Conservation (phyloP, 108 stramenopile species). For the Cyclotella sp. region DNA sequence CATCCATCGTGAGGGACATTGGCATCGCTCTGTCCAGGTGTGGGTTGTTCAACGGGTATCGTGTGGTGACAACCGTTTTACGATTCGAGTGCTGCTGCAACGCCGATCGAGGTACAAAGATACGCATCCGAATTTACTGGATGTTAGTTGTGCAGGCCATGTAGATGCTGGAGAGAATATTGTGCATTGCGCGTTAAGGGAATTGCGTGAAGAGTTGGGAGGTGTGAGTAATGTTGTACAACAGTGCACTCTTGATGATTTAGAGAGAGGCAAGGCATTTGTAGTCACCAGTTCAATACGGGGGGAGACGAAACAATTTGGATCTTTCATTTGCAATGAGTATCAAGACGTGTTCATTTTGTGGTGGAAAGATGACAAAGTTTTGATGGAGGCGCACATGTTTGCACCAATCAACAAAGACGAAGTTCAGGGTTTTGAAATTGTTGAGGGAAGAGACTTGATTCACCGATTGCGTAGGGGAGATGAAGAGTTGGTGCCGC, state of each 20-base stretch:
- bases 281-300: slow-evolving; percentile 42
- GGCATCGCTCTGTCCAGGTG: slow-evolving; percentile 52
- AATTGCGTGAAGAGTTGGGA: slow-evolving; percentile 52
- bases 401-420: slow-evolving; percentile 44
- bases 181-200: slow-evolving; percentile 33
- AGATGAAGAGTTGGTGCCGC: slow-evolving; percentile 38
- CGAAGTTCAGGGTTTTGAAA: slow-evolving; percentile 48
- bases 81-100: slow-evolving; percentile 41
- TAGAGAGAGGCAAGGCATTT: slow-evolving; percentile 33
- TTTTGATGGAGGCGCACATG: slow-evolving; percentile 12
- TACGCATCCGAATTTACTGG: slow-evolving; percentile 49
- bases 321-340: slow-evolving; percentile 45
- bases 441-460: slow-evolving; percentile 39
- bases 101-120: slow-evolving; percentile 52
- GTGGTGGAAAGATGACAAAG: slow-evolving; percentile 31
- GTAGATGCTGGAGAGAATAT: slow-evolving; percentile 50
- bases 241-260: slow-evolving; percentile 17
- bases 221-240: slow-evolving; percentile 25
- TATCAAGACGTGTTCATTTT: slow-evolving; percentile 56
- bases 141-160: slow-evolving; percentile 55
- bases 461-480: slow-evolving; percentile 30
- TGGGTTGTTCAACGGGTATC: slow-evolving; percentile 36
- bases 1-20: slow-evolving; percentile 49
- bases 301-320: slow-evolving; percentile 48
- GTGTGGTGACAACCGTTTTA: not conserved